Conservation (phyloP, 371 early-diverging fungal species). For the Quaeritorhiza haematococci region DNA sequence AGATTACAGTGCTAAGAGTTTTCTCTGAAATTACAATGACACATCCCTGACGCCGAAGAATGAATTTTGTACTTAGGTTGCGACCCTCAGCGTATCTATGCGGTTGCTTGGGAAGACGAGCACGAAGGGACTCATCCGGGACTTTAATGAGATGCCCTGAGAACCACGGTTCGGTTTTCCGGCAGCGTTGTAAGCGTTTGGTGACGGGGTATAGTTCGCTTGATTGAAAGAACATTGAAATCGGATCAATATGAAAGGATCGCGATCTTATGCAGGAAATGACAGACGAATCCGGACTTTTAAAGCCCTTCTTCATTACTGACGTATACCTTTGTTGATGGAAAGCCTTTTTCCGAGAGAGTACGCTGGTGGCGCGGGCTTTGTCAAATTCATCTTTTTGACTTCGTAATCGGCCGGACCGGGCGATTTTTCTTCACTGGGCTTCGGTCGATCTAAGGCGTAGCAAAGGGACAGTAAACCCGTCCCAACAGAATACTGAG, state of each 20-base stretch:
- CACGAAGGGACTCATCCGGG: conserved; percentile 38
- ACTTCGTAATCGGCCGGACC: conserved; percentile 38
- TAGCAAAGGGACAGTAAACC: background rate
- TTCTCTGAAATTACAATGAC: too few relatives aligned
- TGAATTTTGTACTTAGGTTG: too few relatives aligned
- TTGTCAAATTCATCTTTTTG: conserved; percentile 9
- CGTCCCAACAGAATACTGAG: background rate
- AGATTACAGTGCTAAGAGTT: too few relatives aligned
- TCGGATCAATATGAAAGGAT: too few relatives aligned
- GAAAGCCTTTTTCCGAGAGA: conserved; percentile 30
- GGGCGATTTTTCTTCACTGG: conserved; percentile 18
- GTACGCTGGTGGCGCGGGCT: conserved; percentile 33
- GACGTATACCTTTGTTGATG: too few relatives aligned
- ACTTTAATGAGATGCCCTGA: conserved; percentile 30
- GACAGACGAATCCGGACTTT: too few relatives aligned
- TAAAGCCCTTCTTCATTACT: too few relatives aligned
- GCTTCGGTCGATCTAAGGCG: background rate
- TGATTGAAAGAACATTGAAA: too few relatives aligned
- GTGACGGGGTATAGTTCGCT: conserved; percentile 26
- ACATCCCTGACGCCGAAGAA: too few relatives aligned
- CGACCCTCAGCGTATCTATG: conserved; percentile 29
- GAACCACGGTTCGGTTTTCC: conserved; percentile 13
- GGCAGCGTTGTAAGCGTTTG: conserved; percentile 32
- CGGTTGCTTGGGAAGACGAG: conserved; percentile 36
- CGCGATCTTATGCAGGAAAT: too few relatives aligned